phyloP scores from a whole-genome alignment of 192 early-diverging fungal species.

The Paraglomus occultum region DNA sequence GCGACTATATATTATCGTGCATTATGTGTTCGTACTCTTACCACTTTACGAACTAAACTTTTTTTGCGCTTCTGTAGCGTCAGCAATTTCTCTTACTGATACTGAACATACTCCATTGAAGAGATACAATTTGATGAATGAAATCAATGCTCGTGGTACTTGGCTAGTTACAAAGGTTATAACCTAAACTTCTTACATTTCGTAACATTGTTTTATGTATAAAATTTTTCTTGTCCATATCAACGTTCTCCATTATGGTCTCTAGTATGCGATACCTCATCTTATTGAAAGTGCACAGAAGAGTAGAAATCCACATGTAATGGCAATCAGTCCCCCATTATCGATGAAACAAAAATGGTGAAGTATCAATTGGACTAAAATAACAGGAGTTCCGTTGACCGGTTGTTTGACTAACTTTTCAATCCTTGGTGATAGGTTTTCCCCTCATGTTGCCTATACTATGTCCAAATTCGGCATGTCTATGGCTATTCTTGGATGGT shows the following conservation, averaged over 20 bases:
- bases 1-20: not conserved
- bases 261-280: conserved; percentile 57
- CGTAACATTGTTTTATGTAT: not conserved
- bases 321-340: conserved; percentile 73
- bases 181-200: not conserved
- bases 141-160: conserved; percentile 76
- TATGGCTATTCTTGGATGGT: conserved; percentile 68
- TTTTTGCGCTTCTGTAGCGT: conserved; percentile 38
- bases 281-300: conserved; percentile 55
- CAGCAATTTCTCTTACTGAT: conserved; percentile 67
- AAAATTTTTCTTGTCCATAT: not conserved
- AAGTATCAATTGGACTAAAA: conserved; percentile 9
- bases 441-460: conserved; percentile 39
- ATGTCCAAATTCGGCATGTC: conserved; percentile 78
- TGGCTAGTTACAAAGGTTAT: conserved; percentile 71
- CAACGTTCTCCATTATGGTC: not conserved
- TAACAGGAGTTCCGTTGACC: not conserved
- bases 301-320: conserved; percentile 66
- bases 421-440: not conserved
- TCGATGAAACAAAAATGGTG: conserved; percentile 72
- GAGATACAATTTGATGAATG: conserved; percentile 74
- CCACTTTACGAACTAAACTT: not conserved
- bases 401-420: not conserved
- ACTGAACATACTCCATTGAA: conserved; percentile 55
- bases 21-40: not conserved